A percentile compares a stretch with the other conserved stretches of the same genome.
Evolutionary conservation across 1,284 basidiomycete genomes (phyloP).

Genomic region (Malassezia japonica): DNA sequence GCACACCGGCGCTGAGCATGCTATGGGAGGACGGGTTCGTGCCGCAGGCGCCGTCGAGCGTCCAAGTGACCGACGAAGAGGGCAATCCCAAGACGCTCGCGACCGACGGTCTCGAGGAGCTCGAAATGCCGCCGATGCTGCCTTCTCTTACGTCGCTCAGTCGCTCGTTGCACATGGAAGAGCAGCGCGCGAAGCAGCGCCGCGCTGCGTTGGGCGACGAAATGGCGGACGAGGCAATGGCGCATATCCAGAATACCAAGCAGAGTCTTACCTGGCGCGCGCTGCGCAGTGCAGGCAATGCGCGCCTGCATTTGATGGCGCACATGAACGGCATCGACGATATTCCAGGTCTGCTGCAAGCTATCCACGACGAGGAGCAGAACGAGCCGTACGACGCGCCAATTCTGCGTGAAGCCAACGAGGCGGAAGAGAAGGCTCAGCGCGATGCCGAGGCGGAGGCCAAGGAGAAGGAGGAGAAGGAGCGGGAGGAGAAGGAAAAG

Average conservation of each 20-base stretch:
- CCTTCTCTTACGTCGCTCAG: slow-evolving; percentile 31
- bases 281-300: slow-evolving; percentile 23
- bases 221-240: slow-evolving; percentile 20
- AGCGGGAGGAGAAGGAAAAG: background rate
- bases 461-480: slow-evolving; percentile 1
- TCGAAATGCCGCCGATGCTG: slow-evolving; percentile 27
- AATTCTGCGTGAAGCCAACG: background rate
- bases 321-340: slow-evolving; percentile 25
- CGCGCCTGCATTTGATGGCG: slow-evolving; percentile 27
- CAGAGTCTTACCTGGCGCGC: slow-evolving; percentile 40
- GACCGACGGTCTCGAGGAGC: slow-evolving; percentile 39
- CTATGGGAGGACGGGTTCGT: slow-evolving; percentile 41
- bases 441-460: background rate
- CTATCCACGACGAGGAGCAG: slow-evolving; percentile 18
- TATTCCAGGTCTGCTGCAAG: slow-evolving; percentile 21
- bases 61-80: slow-evolving; percentile 27
- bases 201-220: slow-evolving; percentile 27
- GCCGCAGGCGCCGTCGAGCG: slow-evolving; percentile 20
- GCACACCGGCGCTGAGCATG: slow-evolving; percentile 37
- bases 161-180: slow-evolving; percentile 25
- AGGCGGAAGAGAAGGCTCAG: background rate
- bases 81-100: slow-evolving; percentile 27
- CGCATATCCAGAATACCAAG: slow-evolving; percentile 18
- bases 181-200: slow-evolving; percentile 28
- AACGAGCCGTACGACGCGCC: slow-evolving; percentile 4